phyloP scores from a whole-genome alignment of 2,329 filamentous ascomycete genomes.

The Endocalyx cinctus region DNA sequence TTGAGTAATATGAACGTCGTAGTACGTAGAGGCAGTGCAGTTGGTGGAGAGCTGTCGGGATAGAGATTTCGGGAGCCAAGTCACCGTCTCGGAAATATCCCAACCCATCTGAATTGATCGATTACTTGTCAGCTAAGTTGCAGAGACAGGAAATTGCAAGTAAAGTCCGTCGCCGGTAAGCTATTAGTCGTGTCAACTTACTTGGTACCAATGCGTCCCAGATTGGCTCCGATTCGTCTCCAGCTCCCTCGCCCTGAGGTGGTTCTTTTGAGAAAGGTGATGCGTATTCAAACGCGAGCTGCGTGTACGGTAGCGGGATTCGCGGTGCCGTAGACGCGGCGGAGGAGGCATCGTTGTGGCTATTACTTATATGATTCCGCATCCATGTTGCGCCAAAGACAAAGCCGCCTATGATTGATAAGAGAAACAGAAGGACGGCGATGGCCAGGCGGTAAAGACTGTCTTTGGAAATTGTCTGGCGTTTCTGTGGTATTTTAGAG shows the following conservation, averaged over 20 bases:
- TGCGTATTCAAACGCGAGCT: constrained; percentile 4
- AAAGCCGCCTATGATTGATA: not conserved
- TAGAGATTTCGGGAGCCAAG: constrained; percentile 7
- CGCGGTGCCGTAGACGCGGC: constrained; percentile 1
- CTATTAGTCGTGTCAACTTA: no score
- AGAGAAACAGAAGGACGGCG: not conserved
- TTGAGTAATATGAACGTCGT: constrained; percentile 10
- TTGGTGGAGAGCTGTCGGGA: constrained; percentile 10
- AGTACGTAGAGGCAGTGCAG: constrained; percentile 12
- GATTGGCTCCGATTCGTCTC: constrained; percentile 7
- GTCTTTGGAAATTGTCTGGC: no score
- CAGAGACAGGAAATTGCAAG: no score
- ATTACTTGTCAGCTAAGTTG: no score
- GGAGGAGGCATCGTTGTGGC: no score
- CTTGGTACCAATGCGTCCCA: constrained; percentile 12
- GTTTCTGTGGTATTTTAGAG: not conserved
- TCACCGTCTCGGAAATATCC: constrained; percentile 10
- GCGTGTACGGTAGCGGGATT: constrained; percentile 5
- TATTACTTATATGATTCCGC: no score
- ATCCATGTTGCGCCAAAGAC: no score
- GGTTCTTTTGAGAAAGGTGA: constrained; percentile 8
- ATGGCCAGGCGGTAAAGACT: no score
- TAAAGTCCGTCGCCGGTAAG: no score
- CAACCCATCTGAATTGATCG: constrained; percentile 5
- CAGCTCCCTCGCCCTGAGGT: constrained; percentile 5